A percentile compares a stretch with the other conserved stretches of the same genome.
Evolutionary conservation across 306 rosid species (phyloP).

Genomic region (Ammopiptanthus mongolicus): DNA sequence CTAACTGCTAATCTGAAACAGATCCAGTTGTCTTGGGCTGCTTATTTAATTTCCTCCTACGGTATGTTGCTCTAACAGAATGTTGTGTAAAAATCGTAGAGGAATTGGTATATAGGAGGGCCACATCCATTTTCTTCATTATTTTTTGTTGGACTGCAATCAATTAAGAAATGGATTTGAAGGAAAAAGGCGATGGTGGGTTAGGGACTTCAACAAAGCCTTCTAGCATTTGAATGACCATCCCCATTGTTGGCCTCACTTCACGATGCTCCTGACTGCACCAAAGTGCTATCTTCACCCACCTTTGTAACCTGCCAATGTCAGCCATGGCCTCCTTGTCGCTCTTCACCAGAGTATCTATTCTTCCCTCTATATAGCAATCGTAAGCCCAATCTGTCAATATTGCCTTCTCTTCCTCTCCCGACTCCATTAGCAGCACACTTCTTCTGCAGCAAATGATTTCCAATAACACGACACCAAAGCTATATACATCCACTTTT

Average conservation of each 20-base stretch:
- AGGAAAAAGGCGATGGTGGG: conserved; percentile 29
- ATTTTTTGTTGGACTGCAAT: neutral
- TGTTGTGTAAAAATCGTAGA: too few relatives aligned
- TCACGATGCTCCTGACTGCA: conserved; percentile 38
- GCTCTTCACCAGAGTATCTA: conserved; percentile 25
- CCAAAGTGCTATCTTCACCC: conserved; percentile 40
- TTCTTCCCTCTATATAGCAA: conserved; percentile 26
- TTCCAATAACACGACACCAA: conserved; percentile 38
- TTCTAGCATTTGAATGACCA: conserved; percentile 35
- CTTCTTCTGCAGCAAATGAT: conserved; percentile 39
- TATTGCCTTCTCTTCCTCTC: conserved; percentile 28
- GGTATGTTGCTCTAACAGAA: too few relatives aligned
- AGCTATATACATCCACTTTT: conserved; percentile 47
- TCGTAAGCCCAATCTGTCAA: conserved; percentile 40
- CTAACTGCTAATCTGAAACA: too few relatives aligned
- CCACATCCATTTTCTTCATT: neutral
- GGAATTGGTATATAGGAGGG: neutral
- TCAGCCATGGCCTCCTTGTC: conserved; percentile 38
- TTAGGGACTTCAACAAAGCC: conserved; percentile 28
- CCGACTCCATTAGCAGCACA: conserved; percentile 13
- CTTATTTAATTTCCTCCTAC: too few relatives aligned
- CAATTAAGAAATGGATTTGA: neutral
- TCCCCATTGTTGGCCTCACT: conserved; percentile 39
- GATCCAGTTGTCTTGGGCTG: too few relatives aligned
- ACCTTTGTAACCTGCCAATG: conserved; percentile 11